Conservation (phyloP, 768 basidiomycete genomes). For the Podaxis carcinomalis region DNA sequence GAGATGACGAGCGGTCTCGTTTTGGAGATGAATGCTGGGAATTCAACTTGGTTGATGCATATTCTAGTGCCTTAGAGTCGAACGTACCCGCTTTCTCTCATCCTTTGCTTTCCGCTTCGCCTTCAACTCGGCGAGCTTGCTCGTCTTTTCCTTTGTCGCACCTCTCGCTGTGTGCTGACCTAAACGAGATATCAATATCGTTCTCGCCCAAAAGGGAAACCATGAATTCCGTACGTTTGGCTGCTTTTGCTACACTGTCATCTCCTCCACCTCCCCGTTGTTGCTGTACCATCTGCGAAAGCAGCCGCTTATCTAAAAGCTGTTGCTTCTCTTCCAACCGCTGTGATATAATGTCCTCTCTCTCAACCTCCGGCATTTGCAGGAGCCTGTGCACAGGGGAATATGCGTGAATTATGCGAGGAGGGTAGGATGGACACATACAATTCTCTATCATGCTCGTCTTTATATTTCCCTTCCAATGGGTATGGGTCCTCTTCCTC, state of each 20-base stretch:
- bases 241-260: constrained; percentile 66
- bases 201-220: not conserved
- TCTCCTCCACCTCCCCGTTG: constrained; percentile 48
- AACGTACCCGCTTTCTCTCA: constrained; percentile 75
- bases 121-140: constrained; percentile 81
- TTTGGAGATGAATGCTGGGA: constrained; percentile 40
- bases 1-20: constrained; percentile 71
- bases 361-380: constrained; percentile 79
- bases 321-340: constrained; percentile 80
- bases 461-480: constrained; percentile 85
- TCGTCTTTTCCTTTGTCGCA: constrained; percentile 74
- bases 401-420: not conserved
- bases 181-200: constrained; percentile 22
- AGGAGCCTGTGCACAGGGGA: constrained; percentile 51
- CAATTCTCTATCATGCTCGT: constrained; percentile 80
- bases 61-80: not conserved
- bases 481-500: constrained; percentile 73
- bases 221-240: constrained; percentile 57
- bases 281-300: constrained; percentile 71
- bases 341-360: constrained; percentile 80
- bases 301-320: constrained; percentile 61
- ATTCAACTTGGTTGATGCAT: constrained; percentile 26
- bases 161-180: constrained; percentile 74
- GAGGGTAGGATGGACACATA: constrained; percentile 35
- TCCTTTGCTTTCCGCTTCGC: constrained; percentile 85